These are phyloP conservation scores for Fusarium annulatum DNA, from an alignment of 2,329 filamentous ascomycete species.

Conservation along the genomic window DNA sequence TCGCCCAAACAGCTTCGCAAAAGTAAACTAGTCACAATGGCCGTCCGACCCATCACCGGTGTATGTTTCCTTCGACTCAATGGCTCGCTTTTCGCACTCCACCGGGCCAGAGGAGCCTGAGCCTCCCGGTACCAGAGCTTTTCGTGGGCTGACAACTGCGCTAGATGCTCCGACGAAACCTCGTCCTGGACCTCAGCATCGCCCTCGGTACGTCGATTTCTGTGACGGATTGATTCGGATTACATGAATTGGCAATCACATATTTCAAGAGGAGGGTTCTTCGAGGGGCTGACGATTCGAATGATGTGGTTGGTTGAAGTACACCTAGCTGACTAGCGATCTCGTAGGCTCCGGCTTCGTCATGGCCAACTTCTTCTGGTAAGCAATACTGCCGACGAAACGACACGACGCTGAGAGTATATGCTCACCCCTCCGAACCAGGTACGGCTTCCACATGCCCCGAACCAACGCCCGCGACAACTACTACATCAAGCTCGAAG, in stretches of 20 bases:
- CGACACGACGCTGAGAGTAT: neutral
- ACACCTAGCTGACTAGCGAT: constrained; percentile 49
- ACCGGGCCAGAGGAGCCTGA: constrained; percentile 33
- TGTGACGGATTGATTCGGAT: constrained; percentile 2
- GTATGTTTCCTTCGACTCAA: constrained; percentile 59
- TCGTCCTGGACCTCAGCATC: constrained; percentile 67
- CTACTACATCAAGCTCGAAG: constrained; percentile 69
- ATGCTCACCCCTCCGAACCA: constrained; percentile 45
- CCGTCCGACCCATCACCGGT: constrained; percentile 68
- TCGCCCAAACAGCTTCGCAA: constrained; percentile 38
- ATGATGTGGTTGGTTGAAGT: constrained; percentile 41
- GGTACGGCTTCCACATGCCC: constrained; percentile 72
- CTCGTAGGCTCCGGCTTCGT: constrained; percentile 62
- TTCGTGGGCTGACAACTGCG: constrained; percentile 50
- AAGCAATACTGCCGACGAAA: constrained; percentile 45
- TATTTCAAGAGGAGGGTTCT: constrained; percentile 19
- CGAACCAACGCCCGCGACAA: constrained; percentile 68
- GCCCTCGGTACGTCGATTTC: constrained; percentile 62
- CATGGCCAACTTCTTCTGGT: constrained; percentile 69
- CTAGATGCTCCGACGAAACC: constrained; percentile 70
- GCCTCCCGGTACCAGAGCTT: constrained; percentile 28
- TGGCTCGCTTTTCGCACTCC: constrained; percentile 39
- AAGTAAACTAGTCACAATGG: constrained; percentile 57
- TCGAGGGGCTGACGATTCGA: constrained; percentile 40
- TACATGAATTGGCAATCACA: constrained; percentile 4